phyloP scores from a whole-genome alignment of 305 asterid genomes.

The Fraxinus nigra region DNA sequence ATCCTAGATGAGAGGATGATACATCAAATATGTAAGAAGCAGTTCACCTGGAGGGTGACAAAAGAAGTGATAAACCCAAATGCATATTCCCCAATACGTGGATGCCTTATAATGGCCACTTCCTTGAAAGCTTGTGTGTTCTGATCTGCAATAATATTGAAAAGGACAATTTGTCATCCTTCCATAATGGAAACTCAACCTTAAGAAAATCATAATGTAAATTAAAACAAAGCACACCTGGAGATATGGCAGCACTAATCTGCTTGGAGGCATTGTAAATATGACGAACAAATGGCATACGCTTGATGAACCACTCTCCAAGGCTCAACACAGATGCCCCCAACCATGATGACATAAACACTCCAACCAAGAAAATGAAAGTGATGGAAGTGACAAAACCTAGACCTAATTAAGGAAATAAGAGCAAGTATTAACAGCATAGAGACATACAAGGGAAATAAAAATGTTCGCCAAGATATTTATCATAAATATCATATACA shows the following conservation, averaged over 20 bases:
- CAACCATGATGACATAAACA: slow-evolving; percentile 26
- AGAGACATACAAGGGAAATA: background rate
- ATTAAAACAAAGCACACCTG: background rate
- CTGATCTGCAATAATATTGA: slow-evolving; percentile 1
- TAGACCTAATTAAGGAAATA: slow-evolving; percentile 7
- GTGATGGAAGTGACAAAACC: slow-evolving; percentile 22
- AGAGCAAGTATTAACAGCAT: background rate
- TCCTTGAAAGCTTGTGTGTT: slow-evolving; percentile 4
- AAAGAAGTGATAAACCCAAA: slow-evolving; percentile 4
- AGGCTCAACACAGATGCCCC: slow-evolving; percentile 23
- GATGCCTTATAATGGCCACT: slow-evolving; percentile 11
- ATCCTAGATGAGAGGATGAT: background rate
- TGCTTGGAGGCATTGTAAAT: background rate
- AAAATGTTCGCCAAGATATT: background rate
- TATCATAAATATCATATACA: background rate
- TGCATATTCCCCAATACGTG: slow-evolving; percentile 10
- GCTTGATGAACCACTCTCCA: slow-evolving; percentile 26
- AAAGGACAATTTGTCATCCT: background rate
- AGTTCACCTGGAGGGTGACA: slow-evolving; percentile 4
- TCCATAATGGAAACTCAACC: background rate
- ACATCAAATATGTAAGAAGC: background rate
- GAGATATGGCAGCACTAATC: slow-evolving; percentile 10
- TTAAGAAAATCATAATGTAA: background rate
- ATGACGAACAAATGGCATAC: slow-evolving; percentile 18
- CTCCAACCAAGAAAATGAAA: slow-evolving; percentile 25